A percentile compares a stretch with the other conserved stretches of the same genome.
Evolutionary conservation across 192 early-diverging fungal species (phyloP).

Genomic region (Podila horticola): DNA sequence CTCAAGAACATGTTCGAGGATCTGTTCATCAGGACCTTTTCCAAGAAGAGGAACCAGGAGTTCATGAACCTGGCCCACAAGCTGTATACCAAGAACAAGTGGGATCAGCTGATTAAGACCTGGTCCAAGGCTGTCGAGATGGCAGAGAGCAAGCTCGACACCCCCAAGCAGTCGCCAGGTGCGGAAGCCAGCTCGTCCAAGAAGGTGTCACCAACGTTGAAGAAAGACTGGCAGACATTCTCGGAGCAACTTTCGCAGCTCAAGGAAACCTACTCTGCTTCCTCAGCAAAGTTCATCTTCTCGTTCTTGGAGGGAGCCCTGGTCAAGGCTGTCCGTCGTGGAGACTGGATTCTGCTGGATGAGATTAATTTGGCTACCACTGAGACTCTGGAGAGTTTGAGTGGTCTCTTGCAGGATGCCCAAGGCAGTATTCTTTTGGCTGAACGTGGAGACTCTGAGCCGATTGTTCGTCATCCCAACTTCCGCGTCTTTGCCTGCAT

Average conservation of each 20-base stretch:
- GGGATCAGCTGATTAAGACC: slow-evolving; percentile 79
- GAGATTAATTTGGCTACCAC: slow-evolving; percentile 97
- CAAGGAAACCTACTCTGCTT: slow-evolving; percentile 73
- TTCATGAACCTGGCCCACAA: slow-evolving; percentile 87
- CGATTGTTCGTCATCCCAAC: slow-evolving; percentile 86
- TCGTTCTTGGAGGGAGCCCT: slow-evolving; percentile 95
- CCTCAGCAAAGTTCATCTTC: slow-evolving; percentile 80
- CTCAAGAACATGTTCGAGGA: slow-evolving; percentile 87
- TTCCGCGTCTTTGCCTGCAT: slow-evolving; percentile 99
- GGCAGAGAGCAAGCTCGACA: slow-evolving; percentile 67
- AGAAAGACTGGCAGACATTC: slow-evolving; percentile 82
- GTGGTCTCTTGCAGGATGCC: slow-evolving; percentile 85
- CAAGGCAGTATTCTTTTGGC: slow-evolving; percentile 86
- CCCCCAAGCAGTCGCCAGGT: slow-evolving; percentile 31
- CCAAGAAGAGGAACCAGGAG: slow-evolving; percentile 83
- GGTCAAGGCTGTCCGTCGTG: slow-evolving; percentile 87
- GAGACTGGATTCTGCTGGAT: slow-evolving; percentile 97
- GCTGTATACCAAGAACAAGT: slow-evolving; percentile 80
- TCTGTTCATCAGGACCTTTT: slow-evolving; percentile 89
- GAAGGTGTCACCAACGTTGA: slow-evolving; percentile 58
- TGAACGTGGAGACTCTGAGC: slow-evolving; percentile 91
- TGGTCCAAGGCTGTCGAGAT: slow-evolving; percentile 84
- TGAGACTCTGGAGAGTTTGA: slow-evolving; percentile 94
- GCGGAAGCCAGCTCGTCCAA: slow-evolving; percentile 39
- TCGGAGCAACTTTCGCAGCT: slow-evolving; percentile 69